Evolutionary conservation across 306 rosid species (phyloP).

Genomic region (Sicyos edulis): DNA sequence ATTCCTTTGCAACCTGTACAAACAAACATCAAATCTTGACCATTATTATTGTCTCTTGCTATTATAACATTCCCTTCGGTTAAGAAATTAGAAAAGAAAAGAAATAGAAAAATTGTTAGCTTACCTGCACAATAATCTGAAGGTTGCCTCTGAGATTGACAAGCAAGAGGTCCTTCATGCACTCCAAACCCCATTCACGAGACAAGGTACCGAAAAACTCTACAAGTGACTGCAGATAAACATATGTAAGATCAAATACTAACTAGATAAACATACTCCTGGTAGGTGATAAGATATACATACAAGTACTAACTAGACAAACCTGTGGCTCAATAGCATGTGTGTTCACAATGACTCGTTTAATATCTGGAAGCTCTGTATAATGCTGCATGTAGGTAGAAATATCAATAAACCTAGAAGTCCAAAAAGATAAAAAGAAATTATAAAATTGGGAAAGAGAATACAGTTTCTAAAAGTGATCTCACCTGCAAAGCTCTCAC

Average conservation of each 20-base stretch:
- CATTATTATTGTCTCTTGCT: no score
- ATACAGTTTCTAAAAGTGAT: conserved; percentile 28
- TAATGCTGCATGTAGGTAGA: conserved; percentile 71
- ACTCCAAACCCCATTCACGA: conserved; percentile 93
- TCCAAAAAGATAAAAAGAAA: background rate
- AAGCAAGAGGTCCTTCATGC: conserved; percentile 95
- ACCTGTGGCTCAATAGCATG: conserved; percentile 99
- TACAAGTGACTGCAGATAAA: conserved; percentile 71
- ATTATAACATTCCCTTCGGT: background rate
- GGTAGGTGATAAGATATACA: conserved; percentile 20
- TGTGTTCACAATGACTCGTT: conserved; percentile 92
- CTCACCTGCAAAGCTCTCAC: conserved; percentile 90
- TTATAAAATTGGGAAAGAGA: background rate
- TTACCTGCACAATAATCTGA: conserved; percentile 96
- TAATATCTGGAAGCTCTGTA: conserved; percentile 93
- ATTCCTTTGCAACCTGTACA: conserved; percentile 91
- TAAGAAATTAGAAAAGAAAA: background rate
- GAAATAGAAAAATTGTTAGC: background rate
- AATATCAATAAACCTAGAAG: conserved; percentile 15
- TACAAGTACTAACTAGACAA: conserved; percentile 26
- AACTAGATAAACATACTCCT: conserved; percentile 7
- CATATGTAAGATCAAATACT: conserved; percentile 25
- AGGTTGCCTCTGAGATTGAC: conserved; percentile 98
- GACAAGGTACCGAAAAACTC: conserved; percentile 96
- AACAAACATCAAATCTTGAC: conserved; percentile 6